These are phyloP conservation scores for Syncephalastrum monosporum DNA, from an alignment of 371 early-diverging fungal species.

Conservation along the genomic window DNA sequence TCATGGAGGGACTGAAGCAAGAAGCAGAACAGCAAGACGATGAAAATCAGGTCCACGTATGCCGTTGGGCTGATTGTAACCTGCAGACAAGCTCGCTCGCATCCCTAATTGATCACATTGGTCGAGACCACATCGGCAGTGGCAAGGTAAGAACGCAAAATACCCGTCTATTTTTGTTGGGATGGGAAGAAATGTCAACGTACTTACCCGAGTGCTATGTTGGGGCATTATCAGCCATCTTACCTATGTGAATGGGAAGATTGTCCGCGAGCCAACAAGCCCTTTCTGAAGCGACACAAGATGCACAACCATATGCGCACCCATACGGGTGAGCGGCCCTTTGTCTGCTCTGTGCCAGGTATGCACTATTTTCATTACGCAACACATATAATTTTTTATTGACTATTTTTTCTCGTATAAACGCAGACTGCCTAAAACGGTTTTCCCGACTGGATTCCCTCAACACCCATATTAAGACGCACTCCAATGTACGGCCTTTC, in stretches of 20 bases:
- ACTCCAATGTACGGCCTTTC: constrained; percentile 72
- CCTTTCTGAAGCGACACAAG: constrained; percentile 83
- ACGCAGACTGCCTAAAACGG: constrained; percentile 66
- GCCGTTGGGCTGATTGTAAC: constrained; percentile 62
- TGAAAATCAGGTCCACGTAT: constrained; percentile 16
- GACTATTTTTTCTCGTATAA: constrained; percentile 16
- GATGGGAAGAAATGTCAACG: too few species aligned
- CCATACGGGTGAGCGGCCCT: constrained; percentile 77
- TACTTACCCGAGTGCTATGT: background rate
- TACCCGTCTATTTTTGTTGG: background rate
- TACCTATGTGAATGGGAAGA: constrained; percentile 78
- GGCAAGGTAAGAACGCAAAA: constrained; percentile 37
- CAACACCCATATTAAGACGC: constrained; percentile 78
- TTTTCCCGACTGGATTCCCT: constrained; percentile 85
- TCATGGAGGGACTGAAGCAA: too few species aligned
- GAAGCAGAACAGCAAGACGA: constrained; percentile 1
- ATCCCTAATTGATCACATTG: constrained; percentile 64
- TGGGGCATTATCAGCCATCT: constrained; percentile 34
- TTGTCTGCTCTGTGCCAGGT: constrained; percentile 26
- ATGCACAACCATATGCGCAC: constrained; percentile 82
- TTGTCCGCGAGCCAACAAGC: constrained; percentile 65
- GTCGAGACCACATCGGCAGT: constrained; percentile 62
- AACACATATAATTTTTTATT: constrained; percentile 5
- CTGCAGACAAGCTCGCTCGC: constrained; percentile 42
- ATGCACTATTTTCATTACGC: background rate